Conservation (phyloP, 106 monocot genomes). For the Narthecium ossifragum region DNA sequence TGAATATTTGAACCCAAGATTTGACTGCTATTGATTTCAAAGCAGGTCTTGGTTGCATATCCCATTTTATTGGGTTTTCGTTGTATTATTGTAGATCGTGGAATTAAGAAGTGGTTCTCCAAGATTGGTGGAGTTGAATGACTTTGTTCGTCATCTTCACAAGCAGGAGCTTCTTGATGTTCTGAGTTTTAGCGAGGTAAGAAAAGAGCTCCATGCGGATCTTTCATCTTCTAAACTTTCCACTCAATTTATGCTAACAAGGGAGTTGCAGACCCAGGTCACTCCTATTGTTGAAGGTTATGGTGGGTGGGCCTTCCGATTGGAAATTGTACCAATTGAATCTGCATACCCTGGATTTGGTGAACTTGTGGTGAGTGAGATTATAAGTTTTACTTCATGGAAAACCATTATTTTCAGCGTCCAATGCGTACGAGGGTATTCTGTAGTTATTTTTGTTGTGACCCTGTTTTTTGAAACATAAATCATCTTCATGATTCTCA, state of each 20-base stretch:
- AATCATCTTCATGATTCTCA: no score
- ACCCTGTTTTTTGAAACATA: no score
- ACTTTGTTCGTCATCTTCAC: slow-evolving; percentile 64
- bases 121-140: slow-evolving; percentile 87
- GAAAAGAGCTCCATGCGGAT: neutral
- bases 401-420: no score
- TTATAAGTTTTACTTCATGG: no score
- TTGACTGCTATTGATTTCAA: neutral
- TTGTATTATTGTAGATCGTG: slow-evolving; percentile 50
- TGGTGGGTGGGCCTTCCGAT: slow-evolving; percentile 94
- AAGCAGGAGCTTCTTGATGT: slow-evolving; percentile 77
- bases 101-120: slow-evolving; percentile 97
- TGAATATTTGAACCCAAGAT: neutral
- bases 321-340: slow-evolving; percentile 98
- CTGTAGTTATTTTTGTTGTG: no score
- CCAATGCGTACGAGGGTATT: no score
- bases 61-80: neutral
- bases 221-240: neutral
- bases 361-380: slow-evolving; percentile 87
- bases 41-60: neutral
- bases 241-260: neutral
- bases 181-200: slow-evolving; percentile 99
- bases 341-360: slow-evolving; percentile 99
- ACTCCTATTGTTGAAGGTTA: slow-evolving; percentile 99
- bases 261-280: slow-evolving; percentile 62